These are phyloP conservation scores for Micromonas pusilla DNA, from an alignment of 139 green algal genomes.

Conservation along the genomic window DNA sequence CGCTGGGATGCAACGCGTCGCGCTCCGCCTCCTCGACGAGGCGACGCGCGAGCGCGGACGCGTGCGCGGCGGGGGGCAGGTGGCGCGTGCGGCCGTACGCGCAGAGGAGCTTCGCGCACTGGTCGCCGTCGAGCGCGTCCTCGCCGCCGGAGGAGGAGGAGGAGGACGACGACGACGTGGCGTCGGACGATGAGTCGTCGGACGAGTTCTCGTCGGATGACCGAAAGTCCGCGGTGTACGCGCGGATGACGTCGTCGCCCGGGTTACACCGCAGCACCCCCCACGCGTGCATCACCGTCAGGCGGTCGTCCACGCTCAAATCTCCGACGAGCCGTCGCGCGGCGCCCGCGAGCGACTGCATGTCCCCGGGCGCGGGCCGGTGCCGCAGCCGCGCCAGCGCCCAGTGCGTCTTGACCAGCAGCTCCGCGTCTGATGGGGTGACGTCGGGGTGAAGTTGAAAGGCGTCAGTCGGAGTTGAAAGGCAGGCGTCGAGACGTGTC, in stretches of 20 bases:
- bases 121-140: not conserved
- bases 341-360: not conserved
- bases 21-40: not conserved
- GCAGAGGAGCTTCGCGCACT: constrained; percentile 11
- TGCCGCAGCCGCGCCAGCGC: not conserved
- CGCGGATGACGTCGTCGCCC: constrained; percentile 2
- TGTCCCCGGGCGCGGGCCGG: not conserved
- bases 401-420: constrained; percentile 12
- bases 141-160: no score
- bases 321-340: not conserved
- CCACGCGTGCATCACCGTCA: constrained; percentile 18
- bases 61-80: not conserved
- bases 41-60: not conserved
- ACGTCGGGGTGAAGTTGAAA: no score
- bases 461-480: no score
- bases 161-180: no score
- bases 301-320: not conserved
- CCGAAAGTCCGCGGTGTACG: not conserved
- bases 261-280: constrained; percentile 14
- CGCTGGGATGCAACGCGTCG: not conserved
- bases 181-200: no score
- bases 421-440: constrained; percentile 9
- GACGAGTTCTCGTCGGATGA: not conserved
- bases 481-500: no score
- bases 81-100: not conserved